Conservation (phyloP, 2,329 filamentous ascomycete species). For the Sporothrix euskadiensis region DNA sequence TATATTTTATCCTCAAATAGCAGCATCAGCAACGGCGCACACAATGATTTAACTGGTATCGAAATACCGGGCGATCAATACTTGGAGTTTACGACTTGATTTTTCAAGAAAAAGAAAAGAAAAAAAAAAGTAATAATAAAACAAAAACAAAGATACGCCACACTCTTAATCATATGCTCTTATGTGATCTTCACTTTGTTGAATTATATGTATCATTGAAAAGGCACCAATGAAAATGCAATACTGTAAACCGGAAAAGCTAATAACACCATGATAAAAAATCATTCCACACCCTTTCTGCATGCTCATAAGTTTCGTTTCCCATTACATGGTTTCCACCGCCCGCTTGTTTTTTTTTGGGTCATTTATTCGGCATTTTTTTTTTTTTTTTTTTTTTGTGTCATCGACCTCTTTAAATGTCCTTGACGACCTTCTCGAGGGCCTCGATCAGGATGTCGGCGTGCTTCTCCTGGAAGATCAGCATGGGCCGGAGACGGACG, state of each 20-base stretch:
- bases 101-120: not conserved
- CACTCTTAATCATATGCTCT: too few relatives aligned
- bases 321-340: not conserved
- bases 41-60: not conserved
- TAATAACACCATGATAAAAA: not conserved
- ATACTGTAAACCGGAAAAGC: not conserved
- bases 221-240: not conserved
- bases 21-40: not conserved
- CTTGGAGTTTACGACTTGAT: not conserved
- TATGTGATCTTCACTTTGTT: not conserved
- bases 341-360: not conserved
- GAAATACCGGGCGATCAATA: not conserved
- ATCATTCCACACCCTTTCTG: not conserved
- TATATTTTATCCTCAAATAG: not conserved
- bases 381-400: not conserved
- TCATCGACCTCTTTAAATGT: slow-evolving; percentile 32
- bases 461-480: slow-evolving; percentile 89
- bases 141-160: not conserved
- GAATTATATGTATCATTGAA: not conserved
- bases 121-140: too few relatives aligned
- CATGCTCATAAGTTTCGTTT: not conserved
- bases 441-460: slow-evolving; percentile 79
- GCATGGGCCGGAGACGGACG: slow-evolving; percentile 82
- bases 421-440: slow-evolving; percentile 70
- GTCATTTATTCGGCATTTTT: not conserved